Conservation (phyloP, 2,329 filamentous ascomycete genomes). For the Xylaria sp. region DNA sequence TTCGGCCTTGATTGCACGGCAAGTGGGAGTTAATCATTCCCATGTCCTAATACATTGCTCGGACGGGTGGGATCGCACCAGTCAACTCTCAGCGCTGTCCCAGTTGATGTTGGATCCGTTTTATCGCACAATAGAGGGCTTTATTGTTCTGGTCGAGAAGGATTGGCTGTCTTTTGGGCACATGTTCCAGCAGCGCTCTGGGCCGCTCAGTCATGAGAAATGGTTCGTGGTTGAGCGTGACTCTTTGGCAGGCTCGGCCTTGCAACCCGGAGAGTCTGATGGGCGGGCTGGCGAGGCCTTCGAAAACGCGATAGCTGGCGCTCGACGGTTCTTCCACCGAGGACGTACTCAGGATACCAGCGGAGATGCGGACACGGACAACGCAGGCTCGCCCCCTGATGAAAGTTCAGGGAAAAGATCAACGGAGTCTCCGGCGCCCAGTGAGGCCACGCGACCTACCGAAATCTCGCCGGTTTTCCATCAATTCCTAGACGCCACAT, state of each 20-base stretch:
- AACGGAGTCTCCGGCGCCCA: conserved; percentile 42
- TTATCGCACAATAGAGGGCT: conserved; percentile 88
- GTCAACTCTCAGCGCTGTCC: conserved; percentile 84
- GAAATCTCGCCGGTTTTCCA: conserved; percentile 96
- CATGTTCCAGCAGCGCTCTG: conserved; percentile 92
- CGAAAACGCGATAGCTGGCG: conserved; percentile 77
- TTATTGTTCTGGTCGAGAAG: conserved; percentile 91
- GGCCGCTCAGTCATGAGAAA: conserved; percentile 81
- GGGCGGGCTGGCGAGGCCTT: conserved; percentile 65
- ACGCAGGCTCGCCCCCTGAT: conserved; percentile 26
- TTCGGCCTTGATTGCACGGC: conserved; percentile 74
- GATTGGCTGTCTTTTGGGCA: conserved; percentile 98
- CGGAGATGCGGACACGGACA: conserved; percentile 45
- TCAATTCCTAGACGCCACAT: conserved; percentile 92
- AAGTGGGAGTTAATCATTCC: conserved; percentile 86
- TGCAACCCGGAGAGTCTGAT: conserved; percentile 58
- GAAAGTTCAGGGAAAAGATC: conserved; percentile 33
- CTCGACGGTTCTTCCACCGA: conserved; percentile 86
- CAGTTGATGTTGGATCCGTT: conserved; percentile 95
- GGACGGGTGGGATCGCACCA: conserved; percentile 96
- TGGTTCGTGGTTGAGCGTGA: conserved; percentile 91
- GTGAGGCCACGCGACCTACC: conserved; percentile 70
- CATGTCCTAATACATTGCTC: conserved; percentile 97
- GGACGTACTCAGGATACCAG: conserved; percentile 57
- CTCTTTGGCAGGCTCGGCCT: conserved; percentile 57